Evolutionary conservation across 305 asterid genomes (phyloP), one percentile per base, ranked within the genome.

Genomic region (Lippia alba): DNA sequence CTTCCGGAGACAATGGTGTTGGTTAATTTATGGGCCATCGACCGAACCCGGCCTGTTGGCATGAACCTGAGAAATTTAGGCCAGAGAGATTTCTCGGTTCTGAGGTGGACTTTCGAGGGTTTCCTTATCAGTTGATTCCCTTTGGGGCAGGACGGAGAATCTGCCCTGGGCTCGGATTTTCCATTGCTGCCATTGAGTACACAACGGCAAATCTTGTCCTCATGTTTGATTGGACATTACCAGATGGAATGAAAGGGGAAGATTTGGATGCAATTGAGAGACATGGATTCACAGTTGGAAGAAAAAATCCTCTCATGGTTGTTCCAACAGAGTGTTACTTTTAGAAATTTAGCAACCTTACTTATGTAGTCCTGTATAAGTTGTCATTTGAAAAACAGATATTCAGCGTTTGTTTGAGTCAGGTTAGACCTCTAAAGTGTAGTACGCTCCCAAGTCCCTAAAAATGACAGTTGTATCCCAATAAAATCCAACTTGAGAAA

Each of bases 121-220:
- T 19, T 2, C 64, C 75, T 45, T 75, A 72, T 14, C 18, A 75
- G 62, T 11, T 61, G 8, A 67, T 76, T 12, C 81, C 83, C 0
- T 79, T 75, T 33, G 80, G 83, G 7, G 73, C 76, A 15, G 83
- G 78, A 9, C 20, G 83, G 15, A 75, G 78, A 18, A 56, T 55
- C 15, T 75, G 81, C 44, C 83, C 78, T 0, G 80, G 78, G 3
- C 20, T 75, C 1, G 24, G 45, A 6, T 79, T 79, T 19, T 66
- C 75, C 4, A 63, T 20, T 18, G 24, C 53, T 3, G 5, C 30
- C 5, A 34, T 59, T 12, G 76, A 72, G 44, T 63, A 36, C 14
- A 51, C 41, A 5, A 6, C 63, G 7, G 71, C 76, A 41, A 72
- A 62, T 41, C 36, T 72, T 16, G 14, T 63, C 20, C 57, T 15